Evolutionary conservation across 2,329 filamentous ascomycete species (phyloP), one percentile per base, ranked within the genome.

Genomic region (Rhynchosporium graminicola): DNA sequence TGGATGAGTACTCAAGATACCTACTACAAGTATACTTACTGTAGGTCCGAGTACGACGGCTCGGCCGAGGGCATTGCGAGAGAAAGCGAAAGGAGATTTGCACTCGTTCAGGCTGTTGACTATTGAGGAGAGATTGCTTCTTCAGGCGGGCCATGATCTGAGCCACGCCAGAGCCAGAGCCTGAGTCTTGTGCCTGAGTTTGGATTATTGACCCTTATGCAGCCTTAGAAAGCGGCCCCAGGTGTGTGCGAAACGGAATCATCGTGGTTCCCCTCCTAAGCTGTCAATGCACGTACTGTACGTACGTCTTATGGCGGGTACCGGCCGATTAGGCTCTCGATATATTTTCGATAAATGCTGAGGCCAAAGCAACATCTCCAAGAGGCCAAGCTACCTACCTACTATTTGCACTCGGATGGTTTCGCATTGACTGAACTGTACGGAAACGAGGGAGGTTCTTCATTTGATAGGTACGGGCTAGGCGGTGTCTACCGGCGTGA

Each of bases 341-440:
- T 15, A 55, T 47, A 42, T 36, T 36, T 36, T 6, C 29, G 31
- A 38, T 45, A 45, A 47, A 48, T 42, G 26, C 36, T 20, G 50
- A 50, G 54, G 58, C 50, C 57, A 60, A 63, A 60, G 52, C 57
- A 56, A 57, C 57, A 43, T 31, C 13, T 20, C 40, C 36, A 40
- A 61, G 42, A 43, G 59, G 29, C 50, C 20, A 36, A 10, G 33
- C 33, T 36, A 36, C 33, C 33, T 36, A 5, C 6, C 5, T 36
- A 10, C 33, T 56, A 57, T n/a, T 45, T 50, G 48, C 57, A 51
- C 59, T 61, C 58, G 50, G 60, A 60, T 48, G 43, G 26, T 36
- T 55, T 63, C 64, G 68, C 68, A 69, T 68, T 68, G 65, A 68
- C 61, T 31, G 58, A 33, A 57, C 66, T 63, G 67, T 65, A 64